Evolutionary conservation across 139 green algal species (phyloP).

Genomic region (Chlamydomonas sp.): DNA sequence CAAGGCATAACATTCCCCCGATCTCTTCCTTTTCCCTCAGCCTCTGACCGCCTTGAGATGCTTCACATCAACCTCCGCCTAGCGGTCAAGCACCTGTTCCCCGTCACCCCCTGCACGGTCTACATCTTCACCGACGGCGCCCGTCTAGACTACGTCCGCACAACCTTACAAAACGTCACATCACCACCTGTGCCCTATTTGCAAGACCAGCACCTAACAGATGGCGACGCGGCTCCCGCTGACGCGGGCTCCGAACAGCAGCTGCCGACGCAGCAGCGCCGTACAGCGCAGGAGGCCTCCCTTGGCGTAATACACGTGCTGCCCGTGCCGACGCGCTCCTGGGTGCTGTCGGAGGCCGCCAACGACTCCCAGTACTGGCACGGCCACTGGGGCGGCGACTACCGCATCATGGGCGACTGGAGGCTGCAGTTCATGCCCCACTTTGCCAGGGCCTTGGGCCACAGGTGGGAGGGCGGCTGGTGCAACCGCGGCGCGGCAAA

Average conservation of each 20-base stretch:
- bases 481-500: too few species aligned
- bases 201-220: too few species aligned
- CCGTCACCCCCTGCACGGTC: not conserved
- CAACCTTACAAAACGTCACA: too few species aligned
- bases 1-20: too few species aligned
- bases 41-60: not conserved
- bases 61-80: not conserved
- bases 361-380: not conserved
- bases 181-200: too few species aligned
- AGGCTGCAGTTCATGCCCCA: not conserved
- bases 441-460: not conserved
- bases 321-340: not conserved
- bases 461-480: not conserved
- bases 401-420: not conserved
- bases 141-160: not conserved
- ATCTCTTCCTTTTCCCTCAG: not conserved
- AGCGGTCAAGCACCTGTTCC: not conserved
- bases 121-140: constrained; percentile 18
- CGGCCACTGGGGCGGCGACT: not conserved
- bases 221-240: too few species aligned
- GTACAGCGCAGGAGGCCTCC: too few species aligned
- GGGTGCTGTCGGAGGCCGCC: not conserved
- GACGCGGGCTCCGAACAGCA: too few species aligned
- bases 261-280: too few species aligned
- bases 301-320: not conserved